A percentile compares a stretch with the other conserved stretches of the same genome.
phyloP scores from a whole-genome alignment of 306 rosid species.

The Inga leiocalycina region DNA sequence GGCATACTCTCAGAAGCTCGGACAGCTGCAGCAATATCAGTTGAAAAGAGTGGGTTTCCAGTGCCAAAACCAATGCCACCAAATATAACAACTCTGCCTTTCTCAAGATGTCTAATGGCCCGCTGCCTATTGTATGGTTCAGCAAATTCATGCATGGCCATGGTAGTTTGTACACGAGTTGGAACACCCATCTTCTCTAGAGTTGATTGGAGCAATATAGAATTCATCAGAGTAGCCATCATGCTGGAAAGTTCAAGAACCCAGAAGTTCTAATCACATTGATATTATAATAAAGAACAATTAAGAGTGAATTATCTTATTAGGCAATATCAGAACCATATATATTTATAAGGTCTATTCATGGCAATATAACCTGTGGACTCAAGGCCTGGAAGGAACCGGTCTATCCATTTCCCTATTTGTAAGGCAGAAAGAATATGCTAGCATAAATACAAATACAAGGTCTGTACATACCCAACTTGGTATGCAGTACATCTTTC shows the following conservation, averaged over 20 bases:
- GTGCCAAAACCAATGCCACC: conserved; percentile 63
- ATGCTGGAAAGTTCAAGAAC: conserved; percentile 45
- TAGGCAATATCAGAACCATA: conserved; percentile 24
- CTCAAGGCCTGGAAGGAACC: conserved; percentile 20
- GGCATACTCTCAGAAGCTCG: conserved; percentile 64
- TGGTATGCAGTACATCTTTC: conserved; percentile 94
- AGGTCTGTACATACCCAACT: conserved; percentile 65
- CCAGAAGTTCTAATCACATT: conserved; percentile 35
- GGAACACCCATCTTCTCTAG: conserved; percentile 74
- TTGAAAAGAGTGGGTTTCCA: conserved; percentile 58
- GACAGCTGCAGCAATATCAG: conserved; percentile 65
- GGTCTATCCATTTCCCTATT: conserved; percentile 13
- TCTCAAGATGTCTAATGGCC: conserved; percentile 77
- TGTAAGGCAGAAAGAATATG: conserved; percentile 31
- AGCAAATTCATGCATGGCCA: conserved; percentile 60
- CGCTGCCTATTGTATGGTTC: conserved; percentile 71
- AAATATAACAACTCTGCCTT: conserved; percentile 75
- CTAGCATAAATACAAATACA: conserved; percentile 10
- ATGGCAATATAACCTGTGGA: background rate
- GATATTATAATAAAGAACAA: conserved; percentile 1
- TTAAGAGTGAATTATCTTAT: conserved; percentile 18
- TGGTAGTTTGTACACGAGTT: conserved; percentile 61
- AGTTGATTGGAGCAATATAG: conserved; percentile 66
- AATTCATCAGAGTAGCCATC: conserved; percentile 78
- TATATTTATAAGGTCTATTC: conserved; percentile 8